phyloP scores from a whole-genome alignment of 441 rosid genomes.

The Viola pubescens region DNA sequence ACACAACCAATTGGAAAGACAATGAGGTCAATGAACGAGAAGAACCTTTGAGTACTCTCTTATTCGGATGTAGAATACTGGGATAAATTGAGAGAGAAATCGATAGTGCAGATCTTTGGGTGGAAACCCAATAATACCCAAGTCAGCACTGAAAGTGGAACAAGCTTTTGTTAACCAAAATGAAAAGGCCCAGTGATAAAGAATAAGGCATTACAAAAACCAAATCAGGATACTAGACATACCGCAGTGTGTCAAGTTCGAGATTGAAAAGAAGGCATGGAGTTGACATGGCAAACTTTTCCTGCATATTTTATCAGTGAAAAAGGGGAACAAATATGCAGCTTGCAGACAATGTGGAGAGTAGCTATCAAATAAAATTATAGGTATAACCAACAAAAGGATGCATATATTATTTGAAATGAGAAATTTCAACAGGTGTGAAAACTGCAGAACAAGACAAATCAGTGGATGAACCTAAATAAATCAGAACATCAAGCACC shows the following conservation, averaged over 20 bases:
- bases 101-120: constrained; percentile 86
- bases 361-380: background rate
- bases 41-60: constrained; percentile 94
- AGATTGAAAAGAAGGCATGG: constrained; percentile 85
- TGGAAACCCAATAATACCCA: constrained; percentile 86
- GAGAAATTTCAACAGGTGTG: no score
- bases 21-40: constrained; percentile 13
- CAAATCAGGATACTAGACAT: constrained; percentile 17
- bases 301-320: constrained; percentile 45
- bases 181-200: constrained; percentile 9
- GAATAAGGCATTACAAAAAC: constrained; percentile 12
- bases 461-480: no score
- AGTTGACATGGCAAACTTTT: constrained; percentile 59
- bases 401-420: no score
- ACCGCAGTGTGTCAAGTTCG: constrained; percentile 94
- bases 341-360: background rate
- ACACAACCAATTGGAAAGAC: constrained; percentile 6
- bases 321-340: background rate
- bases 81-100: constrained; percentile 80
- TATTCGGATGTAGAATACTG: constrained; percentile 73
- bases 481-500: no score
- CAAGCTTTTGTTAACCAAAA: constrained; percentile 15
- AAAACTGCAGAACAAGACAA: no score
- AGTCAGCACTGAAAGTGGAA: constrained; percentile 71
- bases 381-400: background rate